A percentile compares a stretch with the other conserved stretches of the same genome.
These are phyloP conservation scores for Chlamydomonas incerta DNA, from an alignment of 139 green algal genomes.

Conservation along the genomic window DNA sequence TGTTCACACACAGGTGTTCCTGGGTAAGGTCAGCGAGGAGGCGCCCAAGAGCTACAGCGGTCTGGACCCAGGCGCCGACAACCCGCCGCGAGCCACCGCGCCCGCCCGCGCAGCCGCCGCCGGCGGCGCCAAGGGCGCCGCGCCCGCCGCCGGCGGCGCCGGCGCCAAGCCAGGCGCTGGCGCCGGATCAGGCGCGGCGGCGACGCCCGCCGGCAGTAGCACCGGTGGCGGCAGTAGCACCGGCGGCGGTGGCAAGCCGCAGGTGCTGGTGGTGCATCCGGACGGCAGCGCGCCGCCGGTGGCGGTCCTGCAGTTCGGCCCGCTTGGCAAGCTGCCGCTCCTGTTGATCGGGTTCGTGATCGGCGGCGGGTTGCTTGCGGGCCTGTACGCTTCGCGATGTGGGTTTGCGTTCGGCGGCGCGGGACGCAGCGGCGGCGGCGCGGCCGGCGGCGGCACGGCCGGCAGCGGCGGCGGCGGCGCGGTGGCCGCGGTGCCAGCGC, in stretches of 20 bases:
- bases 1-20: background rate
- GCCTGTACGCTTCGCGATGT: background rate
- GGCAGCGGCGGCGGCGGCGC: too few relatives aligned
- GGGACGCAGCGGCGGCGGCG: too few relatives aligned
- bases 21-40: background rate
- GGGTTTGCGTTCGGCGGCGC: background rate
- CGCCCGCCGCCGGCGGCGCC: too few relatives aligned
- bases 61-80: background rate
- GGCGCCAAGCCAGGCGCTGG: background rate
- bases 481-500: too few relatives aligned
- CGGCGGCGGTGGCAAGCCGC: background rate
- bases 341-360: background rate
- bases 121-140: background rate
- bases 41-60: background rate
- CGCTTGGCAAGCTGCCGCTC: too few relatives aligned
- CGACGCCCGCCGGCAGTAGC: background rate
- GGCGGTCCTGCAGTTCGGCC: background rate
- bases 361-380: background rate
- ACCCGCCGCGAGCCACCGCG: too few relatives aligned
- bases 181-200: background rate
- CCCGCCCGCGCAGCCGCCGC: too few relatives aligned
- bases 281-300: background rate
- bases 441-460: too few relatives aligned
- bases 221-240: background rate
- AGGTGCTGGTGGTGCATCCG: slow-evolving; percentile 5